A percentile compares a stretch with the other conserved stretches of the same genome.
These are phyloP conservation scores for Aspergillus ellipticus DNA, from an alignment of 495 filamentous ascomycete genomes.

Conservation along the genomic window DNA sequence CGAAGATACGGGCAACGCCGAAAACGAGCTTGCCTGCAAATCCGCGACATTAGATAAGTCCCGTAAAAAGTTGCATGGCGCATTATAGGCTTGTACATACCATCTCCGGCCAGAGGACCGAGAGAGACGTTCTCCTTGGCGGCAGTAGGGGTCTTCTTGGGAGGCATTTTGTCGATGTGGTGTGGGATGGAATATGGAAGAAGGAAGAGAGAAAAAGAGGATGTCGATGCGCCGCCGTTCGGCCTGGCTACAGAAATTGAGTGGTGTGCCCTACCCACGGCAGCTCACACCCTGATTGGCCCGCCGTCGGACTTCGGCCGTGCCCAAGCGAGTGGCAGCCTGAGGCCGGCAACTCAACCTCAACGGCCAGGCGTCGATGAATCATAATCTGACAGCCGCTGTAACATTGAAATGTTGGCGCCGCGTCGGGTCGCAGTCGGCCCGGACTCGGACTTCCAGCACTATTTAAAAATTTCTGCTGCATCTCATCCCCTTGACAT, in stretches of 20 bases:
- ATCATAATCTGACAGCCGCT: constrained; percentile 10
- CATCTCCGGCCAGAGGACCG: constrained; percentile 89
- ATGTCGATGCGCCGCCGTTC: constrained; percentile 7
- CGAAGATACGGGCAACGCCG: constrained; percentile 98
- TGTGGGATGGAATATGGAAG: constrained; percentile 45
- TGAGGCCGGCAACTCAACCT: too few relatives aligned
- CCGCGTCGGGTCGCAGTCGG: constrained; percentile 27
- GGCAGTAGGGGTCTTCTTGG: constrained; percentile 75
- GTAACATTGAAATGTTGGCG: too few relatives aligned
- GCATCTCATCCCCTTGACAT: not conserved
- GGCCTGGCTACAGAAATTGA: constrained; percentile 27
- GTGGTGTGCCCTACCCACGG: constrained; percentile 41
- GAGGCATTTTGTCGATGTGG: constrained; percentile 61
- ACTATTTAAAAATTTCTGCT: constrained; percentile 39
- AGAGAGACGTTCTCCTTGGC: constrained; percentile 97
- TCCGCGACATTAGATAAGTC: constrained; percentile 14
- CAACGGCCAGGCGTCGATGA: too few relatives aligned
- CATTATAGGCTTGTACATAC: constrained; percentile 41
- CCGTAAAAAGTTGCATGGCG: not conserved
- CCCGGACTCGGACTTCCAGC: constrained; percentile 15
- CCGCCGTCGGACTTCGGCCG: not conserved
- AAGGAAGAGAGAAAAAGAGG: constrained; percentile 24
- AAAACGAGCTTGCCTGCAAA: constrained; percentile 85
- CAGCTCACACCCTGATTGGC: constrained; percentile 28
- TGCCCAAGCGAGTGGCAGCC: constrained; percentile 33